A percentile compares a stretch with the other conserved stretches of the same genome.
phyloP scores from a whole-genome alignment of 345 rosid genomes.

The Hibiscus syriacus region DNA sequence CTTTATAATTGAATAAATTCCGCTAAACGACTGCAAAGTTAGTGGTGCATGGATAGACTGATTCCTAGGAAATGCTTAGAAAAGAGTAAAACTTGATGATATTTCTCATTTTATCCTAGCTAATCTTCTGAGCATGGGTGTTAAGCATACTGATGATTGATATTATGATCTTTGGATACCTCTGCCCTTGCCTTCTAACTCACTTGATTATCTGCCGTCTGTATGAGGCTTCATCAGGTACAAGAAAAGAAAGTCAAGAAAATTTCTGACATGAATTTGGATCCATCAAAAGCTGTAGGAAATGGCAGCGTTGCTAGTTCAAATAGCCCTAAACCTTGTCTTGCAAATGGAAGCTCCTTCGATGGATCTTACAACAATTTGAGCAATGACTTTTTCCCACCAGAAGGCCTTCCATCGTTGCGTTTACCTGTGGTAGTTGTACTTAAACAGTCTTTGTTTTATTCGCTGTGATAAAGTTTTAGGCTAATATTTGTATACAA shows the following conservation, averaged over 20 bases:
- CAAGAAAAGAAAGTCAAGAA: slow-evolving; percentile 94
- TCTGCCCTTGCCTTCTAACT: not conserved
- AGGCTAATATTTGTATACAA: not conserved
- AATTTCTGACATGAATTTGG: slow-evolving; percentile 63
- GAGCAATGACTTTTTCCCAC: slow-evolving; percentile 50
- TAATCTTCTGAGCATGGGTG: not conserved
- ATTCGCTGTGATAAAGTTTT: not conserved
- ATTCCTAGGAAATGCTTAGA: not conserved
- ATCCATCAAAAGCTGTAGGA: slow-evolving; percentile 41
- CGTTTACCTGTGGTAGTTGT: slow-evolving; percentile 89
- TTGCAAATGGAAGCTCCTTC: slow-evolving; percentile 53
- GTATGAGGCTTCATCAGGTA: slow-evolving; percentile 39
- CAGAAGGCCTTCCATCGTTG: slow-evolving; percentile 59
- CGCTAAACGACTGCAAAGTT: not conserved
- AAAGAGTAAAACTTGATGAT: not conserved
- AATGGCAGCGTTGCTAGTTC: slow-evolving; percentile 39
- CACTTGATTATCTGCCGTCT: slow-evolving; percentile 1
- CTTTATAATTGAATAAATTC: not conserved
- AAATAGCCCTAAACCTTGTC: slow-evolving; percentile 24
- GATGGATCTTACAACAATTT: slow-evolving; percentile 24
- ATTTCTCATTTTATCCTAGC: not conserved
- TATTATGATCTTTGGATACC: not conserved
- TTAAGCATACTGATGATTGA: slow-evolving; percentile 5
- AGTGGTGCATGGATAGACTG: not conserved
- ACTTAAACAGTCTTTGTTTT: slow-evolving; percentile 22